phyloP scores from a whole-genome alignment of 1,284 basidiomycete species.

The Pholiota adiposa region DNA sequence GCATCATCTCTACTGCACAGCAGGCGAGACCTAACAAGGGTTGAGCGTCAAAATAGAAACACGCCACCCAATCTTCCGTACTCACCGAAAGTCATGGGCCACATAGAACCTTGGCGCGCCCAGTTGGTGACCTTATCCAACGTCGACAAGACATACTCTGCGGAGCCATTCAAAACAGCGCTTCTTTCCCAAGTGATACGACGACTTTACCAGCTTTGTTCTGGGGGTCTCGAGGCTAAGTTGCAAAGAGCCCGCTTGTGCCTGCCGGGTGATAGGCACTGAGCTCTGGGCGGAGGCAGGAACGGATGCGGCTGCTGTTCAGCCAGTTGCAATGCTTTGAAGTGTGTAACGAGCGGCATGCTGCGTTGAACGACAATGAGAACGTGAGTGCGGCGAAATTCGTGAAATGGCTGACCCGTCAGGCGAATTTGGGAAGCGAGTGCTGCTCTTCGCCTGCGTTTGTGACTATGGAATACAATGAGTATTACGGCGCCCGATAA shows the following conservation, averaged over 20 bases:
- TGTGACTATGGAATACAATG: slow-evolving; percentile 35
- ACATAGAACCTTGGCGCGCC: slow-evolving; percentile 97
- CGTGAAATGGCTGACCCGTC: slow-evolving; percentile 39
- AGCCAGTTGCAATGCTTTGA: slow-evolving; percentile 45
- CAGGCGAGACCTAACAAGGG: slow-evolving; percentile 82
- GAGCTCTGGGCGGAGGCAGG: slow-evolving; percentile 43
- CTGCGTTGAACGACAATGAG: slow-evolving; percentile 33
- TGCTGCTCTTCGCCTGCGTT: slow-evolving; percentile 49
- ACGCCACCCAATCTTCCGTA: neutral
- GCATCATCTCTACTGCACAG: slow-evolving; percentile 99
- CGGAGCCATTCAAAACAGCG: slow-evolving; percentile 2
- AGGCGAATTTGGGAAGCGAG: slow-evolving; percentile 50
- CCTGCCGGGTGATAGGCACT: slow-evolving; percentile 66
- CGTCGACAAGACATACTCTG: slow-evolving; percentile 96
- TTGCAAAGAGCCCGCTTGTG: slow-evolving; percentile 83
- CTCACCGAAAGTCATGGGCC: slow-evolving; percentile 97
- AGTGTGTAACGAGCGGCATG: slow-evolving; percentile 59
- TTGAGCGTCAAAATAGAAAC: slow-evolving; percentile 6
- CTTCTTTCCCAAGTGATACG: neutral
- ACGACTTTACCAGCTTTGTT: slow-evolving; percentile 82
- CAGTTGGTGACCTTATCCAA: slow-evolving; percentile 98
- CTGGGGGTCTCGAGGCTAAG: slow-evolving; percentile 85
- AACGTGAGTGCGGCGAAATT: slow-evolving; percentile 16
- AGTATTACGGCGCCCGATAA: slow-evolving; percentile 1
- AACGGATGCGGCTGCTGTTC: slow-evolving; percentile 31